Evolutionary conservation across 345 rosid genomes (phyloP), one percentile per base, ranked within the genome.

Genomic region (Euphorbia tirucalli): DNA sequence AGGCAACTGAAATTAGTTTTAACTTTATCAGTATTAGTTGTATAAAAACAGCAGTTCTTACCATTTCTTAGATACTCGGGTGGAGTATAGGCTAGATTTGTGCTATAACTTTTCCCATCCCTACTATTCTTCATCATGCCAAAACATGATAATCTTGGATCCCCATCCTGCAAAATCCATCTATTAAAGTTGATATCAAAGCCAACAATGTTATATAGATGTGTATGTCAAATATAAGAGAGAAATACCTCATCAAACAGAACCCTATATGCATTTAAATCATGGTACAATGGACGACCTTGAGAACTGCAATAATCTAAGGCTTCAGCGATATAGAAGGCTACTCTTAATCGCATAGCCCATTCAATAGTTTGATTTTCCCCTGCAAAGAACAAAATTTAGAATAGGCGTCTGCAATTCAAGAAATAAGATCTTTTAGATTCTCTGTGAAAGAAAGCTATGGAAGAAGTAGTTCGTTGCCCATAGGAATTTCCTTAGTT

Each of bases 311-410:
- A 93, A 84, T 91, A 91, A 83, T 93, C 95, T 74, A 93, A 85
- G 74, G 97, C 98, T 84, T 90, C 97, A 32, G 98, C 97, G 27
- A 93, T 89, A 85, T 82, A 87, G 71, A 76, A 84, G 70, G 96
- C 97, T 66, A 93, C 99, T 84, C 97, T 84, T 72, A 96, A 83
- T 70, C 97, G 93, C 96, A 96, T 87, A 15, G 96, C 92, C 98
- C 99, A 93, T 70, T 86, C 95, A 16, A 93, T 88, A 21, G 98
- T 93, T 86, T 93, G 98, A 77, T 79, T 96, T 79, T 96, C 98
- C 92, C 90, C 99, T 96, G 92, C 56, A 16, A 70, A 74, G 68
- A 32, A 75, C 48, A 43, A 55, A 72, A 66, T 32, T 65, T 39
- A 77, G 67, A 66, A 74, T 10, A 60, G 6, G 16, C 8, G 37